These are phyloP conservation scores for Fusarium sp. DNA, from an alignment of 2,329 filamentous ascomycete species.

Conservation along the genomic window DNA sequence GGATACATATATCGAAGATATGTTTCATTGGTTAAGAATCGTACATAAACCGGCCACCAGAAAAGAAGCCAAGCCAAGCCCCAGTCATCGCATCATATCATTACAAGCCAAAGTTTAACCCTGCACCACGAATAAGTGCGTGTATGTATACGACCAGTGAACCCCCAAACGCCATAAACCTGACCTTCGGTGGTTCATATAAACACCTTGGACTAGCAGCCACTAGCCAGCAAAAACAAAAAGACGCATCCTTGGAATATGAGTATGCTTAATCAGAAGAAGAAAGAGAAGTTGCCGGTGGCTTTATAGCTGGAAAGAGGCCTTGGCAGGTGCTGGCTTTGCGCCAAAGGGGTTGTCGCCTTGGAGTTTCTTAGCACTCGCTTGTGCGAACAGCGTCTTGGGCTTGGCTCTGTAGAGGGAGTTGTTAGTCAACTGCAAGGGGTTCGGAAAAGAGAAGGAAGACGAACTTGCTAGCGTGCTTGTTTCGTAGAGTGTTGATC, in stretches of 20 bases:
- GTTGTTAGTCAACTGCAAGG: slow-evolving; percentile 36
- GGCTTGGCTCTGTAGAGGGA: slow-evolving; percentile 68
- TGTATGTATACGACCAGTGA: slow-evolving; percentile 35
- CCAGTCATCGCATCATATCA: slow-evolving; percentile 50
- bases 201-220: slow-evolving; percentile 27
- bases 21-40: slow-evolving; percentile 41
- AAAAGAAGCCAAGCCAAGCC: slow-evolving; percentile 39
- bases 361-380: slow-evolving; percentile 72
- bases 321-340: slow-evolving; percentile 51
- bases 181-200: slow-evolving; percentile 38
- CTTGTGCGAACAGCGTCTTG: slow-evolving; percentile 76
- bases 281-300: slow-evolving; percentile 10
- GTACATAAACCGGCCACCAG: slow-evolving; percentile 39
- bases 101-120: slow-evolving; percentile 46
- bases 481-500: slow-evolving; percentile 83
- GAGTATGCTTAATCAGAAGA: slow-evolving; percentile 32
- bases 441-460: neutral
- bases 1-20: slow-evolving; percentile 1
- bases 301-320: slow-evolving; percentile 39
- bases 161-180: slow-evolving; percentile 41
- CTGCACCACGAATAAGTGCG: slow-evolving; percentile 34
- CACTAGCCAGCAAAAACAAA: slow-evolving; percentile 32
- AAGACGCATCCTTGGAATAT: slow-evolving; percentile 20
- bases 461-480: slow-evolving; percentile 81
- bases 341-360: slow-evolving; percentile 60